A percentile compares a stretch with the other conserved stretches of the same genome.
Conservation (phyloP, 331 rosid genomes). For the Quercus phellos region DNA sequence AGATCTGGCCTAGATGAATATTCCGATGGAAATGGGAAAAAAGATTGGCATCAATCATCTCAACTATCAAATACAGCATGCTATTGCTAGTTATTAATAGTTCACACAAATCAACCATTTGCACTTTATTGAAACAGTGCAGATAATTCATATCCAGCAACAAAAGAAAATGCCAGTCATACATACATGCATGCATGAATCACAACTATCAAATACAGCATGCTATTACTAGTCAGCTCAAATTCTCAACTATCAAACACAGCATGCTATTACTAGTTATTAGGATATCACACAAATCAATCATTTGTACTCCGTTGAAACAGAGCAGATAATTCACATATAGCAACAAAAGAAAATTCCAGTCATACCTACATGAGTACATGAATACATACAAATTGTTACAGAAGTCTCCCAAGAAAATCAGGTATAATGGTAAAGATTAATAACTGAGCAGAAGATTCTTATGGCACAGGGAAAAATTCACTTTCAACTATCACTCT, state of each 20-base stretch:
- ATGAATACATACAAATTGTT: background rate
- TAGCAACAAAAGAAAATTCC: background rate
- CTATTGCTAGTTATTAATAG: background rate
- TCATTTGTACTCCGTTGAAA: background rate
- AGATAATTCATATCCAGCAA: background rate
- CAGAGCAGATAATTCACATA: background rate
- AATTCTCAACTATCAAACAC: background rate
- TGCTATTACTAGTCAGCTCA: no score
- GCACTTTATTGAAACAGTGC: background rate
- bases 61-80: background rate
- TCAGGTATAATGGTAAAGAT: background rate
- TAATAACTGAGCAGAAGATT: background rate
- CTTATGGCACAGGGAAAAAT: background rate
- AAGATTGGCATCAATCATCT: background rate
- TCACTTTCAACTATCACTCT: background rate
- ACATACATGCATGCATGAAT: background rate
- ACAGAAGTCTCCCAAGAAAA: background rate
- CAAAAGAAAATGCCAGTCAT: background rate
- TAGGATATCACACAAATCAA: background rate
- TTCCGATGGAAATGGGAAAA: background rate
- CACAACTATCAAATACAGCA: no score
- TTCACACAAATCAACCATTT: background rate
- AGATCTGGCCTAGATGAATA: background rate
- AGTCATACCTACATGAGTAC: background rate
- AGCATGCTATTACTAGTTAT: background rate